phyloP scores from a whole-genome alignment of 306 rosid species.

The Phaseolus lunatus region DNA sequence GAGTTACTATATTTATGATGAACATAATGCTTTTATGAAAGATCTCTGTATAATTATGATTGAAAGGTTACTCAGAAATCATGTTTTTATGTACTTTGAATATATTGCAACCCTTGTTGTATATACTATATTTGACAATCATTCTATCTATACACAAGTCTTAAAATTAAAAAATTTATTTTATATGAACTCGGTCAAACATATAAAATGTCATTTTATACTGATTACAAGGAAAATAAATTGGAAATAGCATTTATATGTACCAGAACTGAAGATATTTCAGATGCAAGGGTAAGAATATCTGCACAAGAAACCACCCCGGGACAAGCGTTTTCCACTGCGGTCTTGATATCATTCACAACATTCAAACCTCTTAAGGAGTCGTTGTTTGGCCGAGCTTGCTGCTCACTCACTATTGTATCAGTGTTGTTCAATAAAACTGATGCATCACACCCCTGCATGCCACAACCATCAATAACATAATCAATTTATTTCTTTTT shows the following conservation, averaged over 20 bases:
- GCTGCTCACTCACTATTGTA: slow-evolving; percentile 57
- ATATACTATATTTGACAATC: too few species aligned
- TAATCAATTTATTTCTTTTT: neutral
- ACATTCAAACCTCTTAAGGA: slow-evolving; percentile 61
- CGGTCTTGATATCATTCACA: slow-evolving; percentile 57
- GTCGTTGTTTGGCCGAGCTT: slow-evolving; percentile 42
- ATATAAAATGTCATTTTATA: too few species aligned
- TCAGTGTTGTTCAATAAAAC: slow-evolving; percentile 54
- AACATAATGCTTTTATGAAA: neutral
- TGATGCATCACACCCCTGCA: slow-evolving; percentile 70
- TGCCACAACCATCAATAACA: neutral
- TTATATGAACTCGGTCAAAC: too few species aligned
- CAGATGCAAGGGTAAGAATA: slow-evolving; percentile 60
- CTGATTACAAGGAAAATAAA: neutral
- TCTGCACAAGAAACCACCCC: slow-evolving; percentile 60
- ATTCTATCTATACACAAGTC: too few species aligned
- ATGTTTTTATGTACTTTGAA: neutral
- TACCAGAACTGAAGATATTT: slow-evolving; percentile 50
- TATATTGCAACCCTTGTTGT: neutral
- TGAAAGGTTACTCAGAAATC: neutral
- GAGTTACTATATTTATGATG: neutral
- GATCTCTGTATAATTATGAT: neutral
- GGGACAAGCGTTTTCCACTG: slow-evolving; percentile 54
- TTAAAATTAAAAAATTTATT: too few species aligned
- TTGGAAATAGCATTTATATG: neutral